Conservation (phyloP, 345 rosid species). For the Syzygium jambos region DNA sequence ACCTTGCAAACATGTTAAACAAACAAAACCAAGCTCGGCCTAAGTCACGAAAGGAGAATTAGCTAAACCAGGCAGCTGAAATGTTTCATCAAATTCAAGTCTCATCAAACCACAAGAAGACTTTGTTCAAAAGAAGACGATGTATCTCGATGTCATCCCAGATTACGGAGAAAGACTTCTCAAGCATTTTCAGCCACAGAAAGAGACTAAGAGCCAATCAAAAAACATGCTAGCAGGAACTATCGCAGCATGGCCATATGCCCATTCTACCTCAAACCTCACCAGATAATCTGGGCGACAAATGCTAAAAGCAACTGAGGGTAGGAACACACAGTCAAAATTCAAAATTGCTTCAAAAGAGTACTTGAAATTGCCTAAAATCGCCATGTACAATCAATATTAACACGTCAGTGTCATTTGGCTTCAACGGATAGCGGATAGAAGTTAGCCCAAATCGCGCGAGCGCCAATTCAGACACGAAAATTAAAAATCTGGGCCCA, state of each 20-base stretch:
- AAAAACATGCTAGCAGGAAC: not conserved
- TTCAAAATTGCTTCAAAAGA: not conserved
- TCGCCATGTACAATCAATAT: not conserved
- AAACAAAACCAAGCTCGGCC: not conserved
- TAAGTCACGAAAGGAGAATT: no score
- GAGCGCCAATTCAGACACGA: not conserved
- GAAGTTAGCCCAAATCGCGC: not conserved
- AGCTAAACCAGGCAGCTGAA: not conserved
- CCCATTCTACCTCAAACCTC: not conserved
- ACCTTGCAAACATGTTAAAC: not conserved
- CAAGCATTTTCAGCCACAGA: not conserved
- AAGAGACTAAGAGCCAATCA: not conserved
- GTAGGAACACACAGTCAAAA: not conserved
- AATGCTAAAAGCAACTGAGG: not conserved
- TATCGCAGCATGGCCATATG: not conserved
- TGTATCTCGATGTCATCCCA: not conserved
- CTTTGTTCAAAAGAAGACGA: not conserved
- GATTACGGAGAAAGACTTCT: not conserved
- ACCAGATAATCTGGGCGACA: not conserved
- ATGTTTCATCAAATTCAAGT: not conserved
- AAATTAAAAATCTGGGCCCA: no score
- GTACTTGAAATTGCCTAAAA: not conserved
- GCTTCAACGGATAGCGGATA: not conserved
- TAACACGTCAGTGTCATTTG: not conserved
- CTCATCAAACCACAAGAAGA: not conserved